Evolutionary conservation across 495 filamentous ascomycete species (phyloP).

Genomic region (Penicillium lagena): DNA sequence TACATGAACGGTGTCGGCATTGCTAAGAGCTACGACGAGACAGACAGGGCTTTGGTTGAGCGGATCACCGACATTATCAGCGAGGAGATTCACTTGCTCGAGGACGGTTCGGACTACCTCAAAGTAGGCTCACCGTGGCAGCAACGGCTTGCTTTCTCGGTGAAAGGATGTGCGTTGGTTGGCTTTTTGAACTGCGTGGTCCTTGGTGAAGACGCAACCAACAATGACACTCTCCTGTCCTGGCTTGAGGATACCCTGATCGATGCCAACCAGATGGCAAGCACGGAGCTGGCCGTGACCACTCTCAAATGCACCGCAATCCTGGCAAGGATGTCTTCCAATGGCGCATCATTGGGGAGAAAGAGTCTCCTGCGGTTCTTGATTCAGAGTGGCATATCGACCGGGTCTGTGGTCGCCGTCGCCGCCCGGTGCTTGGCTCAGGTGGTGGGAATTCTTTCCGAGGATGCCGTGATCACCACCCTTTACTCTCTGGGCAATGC

Average conservation of each 20-base stretch:
- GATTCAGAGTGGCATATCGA: constrained; percentile 64
- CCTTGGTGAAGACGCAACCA: constrained; percentile 71
- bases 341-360: constrained; percentile 67
- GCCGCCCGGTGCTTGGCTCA: constrained; percentile 79
- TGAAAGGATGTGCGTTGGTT: constrained; percentile 75
- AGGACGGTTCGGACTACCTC: constrained; percentile 83
- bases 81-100: constrained; percentile 78
- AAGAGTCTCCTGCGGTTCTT: constrained; percentile 80
- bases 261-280: constrained; percentile 75
- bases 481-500: constrained; percentile 93
- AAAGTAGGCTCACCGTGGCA: constrained; percentile 80
- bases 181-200: constrained; percentile 80
- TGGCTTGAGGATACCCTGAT: constrained; percentile 79
- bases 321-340: constrained; percentile 64
- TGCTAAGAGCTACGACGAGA: constrained; percentile 40
- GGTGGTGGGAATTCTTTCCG: constrained; percentile 70
- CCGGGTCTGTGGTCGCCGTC: constrained; percentile 55
- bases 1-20: constrained; percentile 52
- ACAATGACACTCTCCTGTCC: constrained; percentile 69
- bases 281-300: constrained; percentile 62
- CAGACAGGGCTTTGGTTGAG: constrained; percentile 48
- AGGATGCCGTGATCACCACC: constrained; percentile 90
- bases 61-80: constrained; percentile 65
- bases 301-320: constrained; percentile 78
- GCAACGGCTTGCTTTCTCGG: constrained; percentile 76